Evolutionary conservation across 2,329 filamentous ascomycete species (phyloP), one percentile per base, ranked within the genome.

Genomic region (Epichloe amarillans): DNA sequence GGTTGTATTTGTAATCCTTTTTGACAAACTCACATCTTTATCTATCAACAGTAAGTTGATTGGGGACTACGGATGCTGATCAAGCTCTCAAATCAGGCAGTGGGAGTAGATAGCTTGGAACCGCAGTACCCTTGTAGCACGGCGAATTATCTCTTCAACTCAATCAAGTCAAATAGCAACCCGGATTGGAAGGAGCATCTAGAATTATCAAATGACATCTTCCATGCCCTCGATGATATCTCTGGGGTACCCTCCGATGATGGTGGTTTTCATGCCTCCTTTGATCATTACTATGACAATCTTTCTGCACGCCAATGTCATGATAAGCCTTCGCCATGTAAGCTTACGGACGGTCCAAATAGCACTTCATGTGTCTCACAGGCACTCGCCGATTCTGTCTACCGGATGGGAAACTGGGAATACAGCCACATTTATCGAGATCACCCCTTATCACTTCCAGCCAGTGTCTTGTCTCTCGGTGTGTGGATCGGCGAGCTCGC

Each of bases 271-370:
- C 86, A 91, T 60, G 72, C 67, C 40, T 82, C 76, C 49, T 83
- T 85, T 58, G 88, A 93, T 61, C 87, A 89, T 65, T 93, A 93
- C 69, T 93, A 83, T 59, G 88, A 93, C 63, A 93, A 89, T 60
- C 74, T 93, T 1, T 88, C 85, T 0, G 83, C 86, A 0, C 76
- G 86, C 0, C 83, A 88, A 61, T 93, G 87, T 63, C 86, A 93
- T 61, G 69, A 66, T 17, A 86, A 84, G 59, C 77, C 84, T 0
- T 69, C 90, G 0, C 87, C 86, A 0, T 91, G 86, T 67, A 79
- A 76, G 54, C 64, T 75, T 6, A 65, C 72, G 17, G 55, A 65
- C 52, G 66, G 66, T 55, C 58, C 58, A 50, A 73, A 73, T 54
- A 72, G 75, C 49, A 68, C 67, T 0, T 66, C 69, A 0, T 91